Evolutionary conservation across 345 rosid species (phyloP).

Genomic region (Cardamine resedifolia): DNA sequence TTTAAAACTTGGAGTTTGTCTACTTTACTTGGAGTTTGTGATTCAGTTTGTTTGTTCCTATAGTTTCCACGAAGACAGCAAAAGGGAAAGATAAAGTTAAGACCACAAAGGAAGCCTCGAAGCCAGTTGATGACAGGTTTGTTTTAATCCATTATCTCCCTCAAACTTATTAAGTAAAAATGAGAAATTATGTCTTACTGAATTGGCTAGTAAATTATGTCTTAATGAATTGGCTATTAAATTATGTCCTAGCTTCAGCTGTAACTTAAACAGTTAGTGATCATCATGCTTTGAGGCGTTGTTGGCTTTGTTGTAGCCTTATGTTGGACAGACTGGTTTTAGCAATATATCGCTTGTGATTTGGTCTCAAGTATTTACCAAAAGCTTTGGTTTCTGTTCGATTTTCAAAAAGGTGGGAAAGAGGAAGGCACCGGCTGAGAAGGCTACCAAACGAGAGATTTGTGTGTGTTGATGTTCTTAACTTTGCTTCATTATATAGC

Average conservation of each 20-base stretch:
- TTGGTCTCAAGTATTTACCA: background rate
- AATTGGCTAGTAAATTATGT: too few species aligned
- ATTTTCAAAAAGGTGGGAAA: constrained; percentile 68
- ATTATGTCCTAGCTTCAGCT: constrained; percentile 1
- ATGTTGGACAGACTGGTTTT: constrained; percentile 2
- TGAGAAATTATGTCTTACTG: constrained; percentile 5
- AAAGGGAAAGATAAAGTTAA: constrained; percentile 56
- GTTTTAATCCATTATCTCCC: constrained; percentile 16
- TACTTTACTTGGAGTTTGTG: background rate
- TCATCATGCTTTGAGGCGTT: constrained; percentile 4
- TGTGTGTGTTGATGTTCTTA: too few species aligned
- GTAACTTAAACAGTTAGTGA: background rate
- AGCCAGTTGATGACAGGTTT: constrained; percentile 67
- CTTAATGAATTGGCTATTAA: background rate
- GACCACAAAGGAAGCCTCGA: constrained; percentile 51
- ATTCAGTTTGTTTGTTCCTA: constrained; percentile 2
- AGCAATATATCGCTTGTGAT: background rate
- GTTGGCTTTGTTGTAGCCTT: constrained; percentile 18
- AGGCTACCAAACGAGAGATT: constrained; percentile 37
- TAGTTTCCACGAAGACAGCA: constrained; percentile 38
- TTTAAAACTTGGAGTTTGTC: background rate
- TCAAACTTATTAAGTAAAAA: background rate
- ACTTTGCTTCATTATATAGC: too few species aligned
- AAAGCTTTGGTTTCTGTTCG: constrained; percentile 24
- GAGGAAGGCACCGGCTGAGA: constrained; percentile 57